These are phyloP conservation scores for Marasmius tenuissimus DNA, from an alignment of 1,284 basidiomycete species.

Conservation along the genomic window DNA sequence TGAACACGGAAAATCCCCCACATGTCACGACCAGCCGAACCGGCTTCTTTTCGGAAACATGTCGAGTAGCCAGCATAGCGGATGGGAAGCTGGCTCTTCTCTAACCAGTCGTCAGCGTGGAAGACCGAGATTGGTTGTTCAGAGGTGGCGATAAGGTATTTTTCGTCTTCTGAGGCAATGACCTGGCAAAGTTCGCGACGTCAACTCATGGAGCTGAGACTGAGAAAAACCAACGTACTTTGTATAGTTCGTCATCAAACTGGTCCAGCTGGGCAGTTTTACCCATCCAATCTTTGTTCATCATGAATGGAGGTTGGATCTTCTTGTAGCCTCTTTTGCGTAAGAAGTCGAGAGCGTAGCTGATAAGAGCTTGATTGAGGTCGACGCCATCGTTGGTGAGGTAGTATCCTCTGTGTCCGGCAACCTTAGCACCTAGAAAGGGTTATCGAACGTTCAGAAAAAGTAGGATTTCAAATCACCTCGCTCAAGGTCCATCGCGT, in stretches of 20 bases:
- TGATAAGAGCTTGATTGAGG: constrained; percentile 95
- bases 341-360: constrained; percentile 94
- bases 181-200: constrained; percentile 46
- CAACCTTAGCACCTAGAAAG: constrained; percentile 80
- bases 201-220: neutral
- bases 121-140: constrained; percentile 98
- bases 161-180: constrained; percentile 90
- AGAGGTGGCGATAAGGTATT: constrained; percentile 98
- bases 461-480: constrained; percentile 46
- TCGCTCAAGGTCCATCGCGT: constrained; percentile 95
- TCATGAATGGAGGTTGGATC: constrained; percentile 97
- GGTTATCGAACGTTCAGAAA: neutral
- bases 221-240: constrained; percentile 45
- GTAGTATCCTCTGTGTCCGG: constrained; percentile 96
- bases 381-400: constrained; percentile 95
- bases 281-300: constrained; percentile 97
- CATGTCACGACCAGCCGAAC: constrained; percentile 95
- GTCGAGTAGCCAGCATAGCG: constrained; percentile 86
- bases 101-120: constrained; percentile 97
- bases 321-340: constrained; percentile 86
- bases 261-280: constrained; percentile 98
- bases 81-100: constrained; percentile 89
- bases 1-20: constrained; percentile 99
- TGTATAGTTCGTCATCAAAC: constrained; percentile 98
- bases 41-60: constrained; percentile 99